These are phyloP conservation scores for Astraeus odoratus DNA, from an alignment of 768 basidiomycete genomes.

Conservation along the genomic window DNA sequence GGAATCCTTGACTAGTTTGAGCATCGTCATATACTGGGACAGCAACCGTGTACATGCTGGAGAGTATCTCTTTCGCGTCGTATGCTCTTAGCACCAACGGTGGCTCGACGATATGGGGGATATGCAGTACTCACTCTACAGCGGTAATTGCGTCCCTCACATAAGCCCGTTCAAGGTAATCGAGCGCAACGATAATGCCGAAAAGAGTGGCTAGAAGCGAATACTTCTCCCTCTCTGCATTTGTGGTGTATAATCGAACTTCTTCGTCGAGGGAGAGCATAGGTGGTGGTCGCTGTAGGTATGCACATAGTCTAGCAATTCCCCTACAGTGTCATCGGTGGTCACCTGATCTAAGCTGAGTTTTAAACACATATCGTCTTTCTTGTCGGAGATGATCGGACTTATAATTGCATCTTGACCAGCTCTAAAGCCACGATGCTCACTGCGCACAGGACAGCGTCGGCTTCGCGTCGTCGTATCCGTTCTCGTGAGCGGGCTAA, in stretches of 20 bases:
- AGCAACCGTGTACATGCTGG: constrained; percentile 92
- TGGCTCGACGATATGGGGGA: neutral
- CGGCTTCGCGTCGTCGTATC: constrained; percentile 6
- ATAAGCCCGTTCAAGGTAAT: constrained; percentile 94
- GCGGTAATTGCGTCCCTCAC: constrained; percentile 89
- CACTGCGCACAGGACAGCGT: constrained; percentile 41
- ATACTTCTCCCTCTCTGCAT: constrained; percentile 83
- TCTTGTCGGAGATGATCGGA: neutral
- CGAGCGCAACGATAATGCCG: constrained; percentile 84
- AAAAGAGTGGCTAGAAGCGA: constrained; percentile 87
- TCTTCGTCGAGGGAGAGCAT: constrained; percentile 79
- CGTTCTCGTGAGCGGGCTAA: constrained; percentile 62
- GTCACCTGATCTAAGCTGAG: too few relatives aligned
- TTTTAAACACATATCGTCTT: neutral
- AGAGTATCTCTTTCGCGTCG: constrained; percentile 68
- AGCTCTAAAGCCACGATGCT: constrained; percentile 59
- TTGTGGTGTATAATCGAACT: constrained; percentile 79
- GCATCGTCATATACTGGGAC: constrained; percentile 95
- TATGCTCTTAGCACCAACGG: constrained; percentile 5
- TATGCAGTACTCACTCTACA: constrained; percentile 62
- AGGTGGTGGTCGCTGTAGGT: too few relatives aligned
- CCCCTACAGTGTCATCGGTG: too few relatives aligned
- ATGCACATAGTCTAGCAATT: too few relatives aligned
- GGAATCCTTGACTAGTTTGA: constrained; percentile 88
- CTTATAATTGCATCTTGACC: constrained; percentile 7